Evolutionary conservation across 2,329 filamentous ascomycete species (phyloP).

Genomic region (Neonectria coccinea): DNA sequence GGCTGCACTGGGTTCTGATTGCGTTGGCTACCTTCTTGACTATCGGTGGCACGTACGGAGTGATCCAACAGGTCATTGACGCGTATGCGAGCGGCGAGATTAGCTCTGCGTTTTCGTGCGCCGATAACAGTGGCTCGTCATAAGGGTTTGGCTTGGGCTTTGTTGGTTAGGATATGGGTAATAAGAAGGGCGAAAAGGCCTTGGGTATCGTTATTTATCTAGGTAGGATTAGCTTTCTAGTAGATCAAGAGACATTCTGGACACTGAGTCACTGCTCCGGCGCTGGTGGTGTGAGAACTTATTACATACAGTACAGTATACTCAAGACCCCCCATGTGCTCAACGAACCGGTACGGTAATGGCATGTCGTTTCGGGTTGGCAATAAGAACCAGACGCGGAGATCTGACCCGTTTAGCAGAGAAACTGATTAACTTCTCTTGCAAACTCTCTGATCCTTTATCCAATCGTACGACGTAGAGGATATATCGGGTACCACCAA

Average conservation of each 20-base stretch:
- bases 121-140: conserved; percentile 53
- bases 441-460: background rate
- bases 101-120: conserved; percentile 60
- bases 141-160: background rate
- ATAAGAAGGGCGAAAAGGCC: background rate
- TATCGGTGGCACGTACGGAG: conserved; percentile 57
- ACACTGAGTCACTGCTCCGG: background rate
- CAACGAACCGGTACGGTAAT: too few species aligned
- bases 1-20: conserved; percentile 52
- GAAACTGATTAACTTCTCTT: too few species aligned
- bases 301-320: too few species aligned
- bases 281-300: background rate
- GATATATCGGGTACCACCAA: background rate
- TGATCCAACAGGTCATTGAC: conserved; percentile 62
- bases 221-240: background rate
- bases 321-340: too few species aligned
- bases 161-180: background rate
- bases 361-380: too few species aligned
- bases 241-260: background rate
- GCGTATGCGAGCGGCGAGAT: conserved; percentile 62
- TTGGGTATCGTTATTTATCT: background rate
- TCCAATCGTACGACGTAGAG: background rate
- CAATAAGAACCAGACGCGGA: too few species aligned
- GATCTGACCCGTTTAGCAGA: too few species aligned
- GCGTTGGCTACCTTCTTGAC: conserved; percentile 52